Evolutionary conservation across 257 asterid species (phyloP).

Genomic region (Forsythia viridissima): DNA sequence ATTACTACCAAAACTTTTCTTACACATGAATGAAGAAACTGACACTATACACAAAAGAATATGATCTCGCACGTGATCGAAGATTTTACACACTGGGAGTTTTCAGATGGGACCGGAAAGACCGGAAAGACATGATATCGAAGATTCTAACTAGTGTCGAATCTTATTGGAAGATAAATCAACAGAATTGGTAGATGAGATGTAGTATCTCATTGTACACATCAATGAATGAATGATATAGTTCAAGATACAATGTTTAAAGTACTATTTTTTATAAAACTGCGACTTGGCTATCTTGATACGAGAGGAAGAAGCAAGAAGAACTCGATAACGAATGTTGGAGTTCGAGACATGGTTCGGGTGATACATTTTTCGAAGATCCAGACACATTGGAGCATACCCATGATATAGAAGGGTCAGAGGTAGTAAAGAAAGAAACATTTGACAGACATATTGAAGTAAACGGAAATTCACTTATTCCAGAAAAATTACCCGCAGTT

Average conservation of each 20-base stretch:
- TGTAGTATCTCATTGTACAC: constrained; percentile 28
- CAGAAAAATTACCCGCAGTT: constrained; percentile 59
- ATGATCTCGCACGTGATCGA: constrained; percentile 29
- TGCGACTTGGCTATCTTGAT: constrained; percentile 38
- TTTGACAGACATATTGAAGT: constrained; percentile 71
- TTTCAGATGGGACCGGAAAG: constrained; percentile 14
- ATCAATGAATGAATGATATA: constrained; percentile 44
- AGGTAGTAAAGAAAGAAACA: constrained; percentile 42
- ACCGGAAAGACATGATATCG: constrained; percentile 27
- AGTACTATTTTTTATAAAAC: constrained; percentile 34
- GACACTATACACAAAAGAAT: constrained; percentile 59
- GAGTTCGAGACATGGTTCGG: constrained; percentile 67
- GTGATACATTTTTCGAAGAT: constrained; percentile 56
- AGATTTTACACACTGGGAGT: constrained; percentile 22
- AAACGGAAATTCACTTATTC: constrained; percentile 76
- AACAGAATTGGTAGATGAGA: constrained; percentile 28
- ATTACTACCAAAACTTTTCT: constrained; percentile 89
- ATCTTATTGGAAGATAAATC: constrained; percentile 38
- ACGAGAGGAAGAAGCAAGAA: constrained; percentile 33
- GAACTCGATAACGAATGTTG: constrained; percentile 28
- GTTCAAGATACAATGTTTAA: neutral
- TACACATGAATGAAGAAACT: constrained; percentile 68
- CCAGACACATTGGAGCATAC: constrained; percentile 49
- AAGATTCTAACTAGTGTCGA: constrained; percentile 21
- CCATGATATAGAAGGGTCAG: constrained; percentile 48